Conservation (phyloP, 225 moss, liverwort and hornwort genomes). For the Ulota crispa region DNA sequence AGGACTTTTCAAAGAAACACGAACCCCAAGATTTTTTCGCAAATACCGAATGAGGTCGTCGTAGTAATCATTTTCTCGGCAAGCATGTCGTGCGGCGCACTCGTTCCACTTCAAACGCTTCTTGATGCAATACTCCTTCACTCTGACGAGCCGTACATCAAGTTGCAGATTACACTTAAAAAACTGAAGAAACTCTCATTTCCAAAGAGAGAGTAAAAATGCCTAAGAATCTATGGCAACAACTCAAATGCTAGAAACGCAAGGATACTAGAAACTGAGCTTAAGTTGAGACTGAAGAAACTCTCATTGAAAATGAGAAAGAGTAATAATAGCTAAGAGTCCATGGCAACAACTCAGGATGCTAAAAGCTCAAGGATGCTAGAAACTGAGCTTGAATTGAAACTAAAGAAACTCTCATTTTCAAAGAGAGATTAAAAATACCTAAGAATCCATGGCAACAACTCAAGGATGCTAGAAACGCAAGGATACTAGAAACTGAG, state of each 20-base stretch:
- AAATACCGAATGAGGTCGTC: constrained; percentile 77
- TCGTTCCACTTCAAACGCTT: constrained; percentile 88
- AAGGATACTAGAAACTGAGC: neutral
- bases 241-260: neutral
- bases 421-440: neutral
- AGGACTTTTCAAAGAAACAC: constrained; percentile 20
- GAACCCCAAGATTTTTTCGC: constrained; percentile 87
- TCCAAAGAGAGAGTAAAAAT: neutral
- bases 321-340: neutral
- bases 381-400: neutral
- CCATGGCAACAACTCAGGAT: neutral
- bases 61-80: constrained; percentile 83
- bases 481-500: neutral
- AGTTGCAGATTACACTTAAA: neutral
- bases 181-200: neutral
- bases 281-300: neutral
- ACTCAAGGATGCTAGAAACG: neutral
- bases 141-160: constrained; percentile 31
- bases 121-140: constrained; percentile 83
- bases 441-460: neutral
- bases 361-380: too few relatives aligned
- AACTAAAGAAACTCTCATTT: neutral
- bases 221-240: neutral
- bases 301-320: neutral
- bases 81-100: constrained; percentile 66